Percentiles rank a stretch among this genome's conserved stretches.
phyloP scores from a whole-genome alignment of 345 rosid genomes.

The Erodium maritimum region DNA sequence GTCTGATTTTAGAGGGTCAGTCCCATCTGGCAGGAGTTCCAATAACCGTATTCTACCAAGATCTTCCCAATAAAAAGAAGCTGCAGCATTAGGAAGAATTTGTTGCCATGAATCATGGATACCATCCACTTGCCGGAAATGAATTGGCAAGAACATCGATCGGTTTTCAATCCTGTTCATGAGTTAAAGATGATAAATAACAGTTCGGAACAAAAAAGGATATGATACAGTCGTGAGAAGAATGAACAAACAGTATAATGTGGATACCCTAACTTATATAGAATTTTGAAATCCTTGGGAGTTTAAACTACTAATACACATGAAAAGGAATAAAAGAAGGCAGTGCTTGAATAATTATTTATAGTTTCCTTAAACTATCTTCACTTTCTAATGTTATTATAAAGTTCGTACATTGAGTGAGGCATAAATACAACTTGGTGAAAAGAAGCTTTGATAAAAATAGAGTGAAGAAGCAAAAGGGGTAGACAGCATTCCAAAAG shows the following conservation, averaged over 20 bases:
- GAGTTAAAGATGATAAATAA: slow-evolving; percentile 6
- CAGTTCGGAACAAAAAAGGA: background rate
- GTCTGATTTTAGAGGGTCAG: slow-evolving; percentile 45
- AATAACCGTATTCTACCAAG: slow-evolving; percentile 60
- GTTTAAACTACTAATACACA: no score
- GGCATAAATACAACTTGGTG: no score
- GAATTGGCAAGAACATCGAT: slow-evolving; percentile 76
- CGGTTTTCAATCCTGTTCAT: slow-evolving; percentile 79
- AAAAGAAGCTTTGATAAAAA: no score
- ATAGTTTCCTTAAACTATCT: no score
- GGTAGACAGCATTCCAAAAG: no score
- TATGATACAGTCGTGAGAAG: background rate
- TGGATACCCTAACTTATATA: background rate
- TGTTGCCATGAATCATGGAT: slow-evolving; percentile 70
- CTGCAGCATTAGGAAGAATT: slow-evolving; percentile 85
- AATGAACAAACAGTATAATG: background rate
- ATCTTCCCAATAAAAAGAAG: slow-evolving; percentile 95
- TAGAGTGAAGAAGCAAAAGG: no score
- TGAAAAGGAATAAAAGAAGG: no score
- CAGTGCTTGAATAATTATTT: no score
- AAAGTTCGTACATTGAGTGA: no score
- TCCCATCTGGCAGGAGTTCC: slow-evolving; percentile 69
- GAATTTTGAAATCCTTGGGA: no score
- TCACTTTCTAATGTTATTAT: no score
- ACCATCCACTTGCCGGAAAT: slow-evolving; percentile 73